Conservation (phyloP, 805 yeast species). For the Trichomonascus vanleenenianus region DNA sequence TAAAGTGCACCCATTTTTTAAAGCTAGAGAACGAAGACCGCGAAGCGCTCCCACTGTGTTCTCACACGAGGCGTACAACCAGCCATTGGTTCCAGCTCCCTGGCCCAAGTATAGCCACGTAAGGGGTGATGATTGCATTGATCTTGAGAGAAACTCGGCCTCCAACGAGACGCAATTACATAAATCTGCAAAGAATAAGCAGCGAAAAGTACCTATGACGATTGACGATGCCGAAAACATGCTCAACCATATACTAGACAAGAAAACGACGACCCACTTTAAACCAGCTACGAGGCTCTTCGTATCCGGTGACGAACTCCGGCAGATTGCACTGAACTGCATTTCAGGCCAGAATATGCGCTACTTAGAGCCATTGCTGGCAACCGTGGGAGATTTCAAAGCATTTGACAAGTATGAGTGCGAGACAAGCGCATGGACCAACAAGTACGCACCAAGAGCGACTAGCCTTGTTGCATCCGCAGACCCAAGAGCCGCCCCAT, state of each 20-base stretch:
- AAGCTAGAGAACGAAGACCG: too few relatives aligned
- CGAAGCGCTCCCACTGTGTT: too few relatives aligned
- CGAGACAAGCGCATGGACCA: slow-evolving; percentile 13
- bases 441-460: slow-evolving; percentile 12
- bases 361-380: slow-evolving; percentile 7
- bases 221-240: slow-evolving; percentile 4
- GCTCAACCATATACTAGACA: background rate
- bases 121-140: background rate
- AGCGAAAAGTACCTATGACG: background rate
- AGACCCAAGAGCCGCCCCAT: background rate
- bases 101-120: slow-evolving; percentile 7
- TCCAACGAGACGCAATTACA: background rate
- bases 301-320: too few relatives aligned
- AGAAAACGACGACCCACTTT: too few relatives aligned
- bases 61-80: too few relatives aligned
- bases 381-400: slow-evolving; percentile 4
- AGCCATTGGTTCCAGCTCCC: slow-evolving; percentile 1
- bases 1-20: too few relatives aligned
- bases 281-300: too few relatives aligned
- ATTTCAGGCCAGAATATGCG: background rate
- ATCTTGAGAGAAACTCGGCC: background rate
- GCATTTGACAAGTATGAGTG: slow-evolving; percentile 15
- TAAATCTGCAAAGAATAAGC: background rate
- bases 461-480: slow-evolving; percentile 9
- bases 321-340: background rate